Percentiles rank a stretch among this genome's conserved stretches.
Evolutionary conservation across 306 rosid genomes (phyloP).

Genomic region (Vigna reflexopilosa): DNA sequence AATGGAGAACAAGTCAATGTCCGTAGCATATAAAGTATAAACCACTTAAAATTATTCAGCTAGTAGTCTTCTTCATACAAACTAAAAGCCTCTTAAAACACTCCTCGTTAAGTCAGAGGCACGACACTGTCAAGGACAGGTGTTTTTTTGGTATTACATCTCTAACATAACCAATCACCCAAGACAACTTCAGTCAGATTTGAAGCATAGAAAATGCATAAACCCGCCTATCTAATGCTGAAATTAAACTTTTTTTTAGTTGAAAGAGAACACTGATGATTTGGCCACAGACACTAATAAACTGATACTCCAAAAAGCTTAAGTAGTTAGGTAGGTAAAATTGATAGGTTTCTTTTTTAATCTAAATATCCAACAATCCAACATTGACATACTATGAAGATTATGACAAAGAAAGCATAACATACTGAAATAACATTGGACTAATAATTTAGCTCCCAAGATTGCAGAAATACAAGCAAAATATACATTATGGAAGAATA

Average conservation of each 20-base stretch:
- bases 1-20: conserved; percentile 19
- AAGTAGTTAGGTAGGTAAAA: neutral
- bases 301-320: too few relatives aligned
- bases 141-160: too few relatives aligned
- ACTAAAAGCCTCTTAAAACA: too few relatives aligned
- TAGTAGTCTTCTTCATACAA: neutral
- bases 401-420: neutral
- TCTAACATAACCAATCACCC: too few relatives aligned
- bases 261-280: too few relatives aligned
- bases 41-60: neutral
- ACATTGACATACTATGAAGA: conserved; percentile 25
- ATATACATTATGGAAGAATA: conserved; percentile 12
- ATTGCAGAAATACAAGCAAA: conserved; percentile 16
- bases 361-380: neutral
- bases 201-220: too few relatives aligned
- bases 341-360: neutral
- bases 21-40: conserved; percentile 13
- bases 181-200: too few relatives aligned
- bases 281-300: too few relatives aligned
- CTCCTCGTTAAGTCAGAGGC: too few relatives aligned
- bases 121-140: too few relatives aligned
- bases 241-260: too few relatives aligned
- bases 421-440: conserved; percentile 15
- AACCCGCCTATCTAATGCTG: too few relatives aligned
- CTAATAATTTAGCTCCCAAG: conserved; percentile 6